Evolutionary conservation across 2,329 filamentous ascomycete species (phyloP), one percentile per base, ranked within the genome.

Genomic region (Colletotrichum truncatum): DNA sequence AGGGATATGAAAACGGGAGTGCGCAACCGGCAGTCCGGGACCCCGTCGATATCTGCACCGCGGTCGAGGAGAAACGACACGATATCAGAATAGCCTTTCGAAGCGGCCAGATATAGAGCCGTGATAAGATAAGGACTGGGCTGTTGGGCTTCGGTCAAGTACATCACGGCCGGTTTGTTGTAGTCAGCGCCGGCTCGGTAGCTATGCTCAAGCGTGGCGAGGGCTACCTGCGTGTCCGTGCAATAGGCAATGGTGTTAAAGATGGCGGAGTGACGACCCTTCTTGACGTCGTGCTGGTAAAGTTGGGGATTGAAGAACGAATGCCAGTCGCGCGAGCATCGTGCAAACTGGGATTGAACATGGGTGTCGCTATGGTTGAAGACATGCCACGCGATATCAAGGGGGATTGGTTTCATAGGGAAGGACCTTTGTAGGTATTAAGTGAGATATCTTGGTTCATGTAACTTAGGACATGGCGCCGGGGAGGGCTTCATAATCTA

Each of bases 281-380:
- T 43, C 32, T 14, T 60, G 1, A 60, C 3, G 52, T 60, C 9
- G 8, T 60, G 3, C 32, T 3, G 2, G 26, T 60, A 60, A n/a
- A 60, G 14, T 21, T 60, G 52, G 2, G 25, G 14, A 26, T 60
- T 60, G 5, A 60, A 60, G 36, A 60, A 60, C 4, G 6, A 52
- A 53, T 60, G 6, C 48, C 3, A 60, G 16, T 8, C 6, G 6
- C 6, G 4, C 1, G 6, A 60, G 46, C 6, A 60, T 45, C 4
- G 3, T 11, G 2, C 23, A 4, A 60, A 45, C 11, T 11, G 1
- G 28, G 14, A 60, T 21, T 60, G 7, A 6, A 34, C 5, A 21
- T 45, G 3, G 36, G 6, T 26, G 21, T 60, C 3, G 12, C 26
- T 60, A 4, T 60, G 4, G 11, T 60, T 60, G 4, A 52, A 60